A percentile compares a stretch with the other conserved stretches of the same genome.
Evolutionary conservation across 306 rosid species (phyloP).

Genomic region (Rosa rugosa): DNA sequence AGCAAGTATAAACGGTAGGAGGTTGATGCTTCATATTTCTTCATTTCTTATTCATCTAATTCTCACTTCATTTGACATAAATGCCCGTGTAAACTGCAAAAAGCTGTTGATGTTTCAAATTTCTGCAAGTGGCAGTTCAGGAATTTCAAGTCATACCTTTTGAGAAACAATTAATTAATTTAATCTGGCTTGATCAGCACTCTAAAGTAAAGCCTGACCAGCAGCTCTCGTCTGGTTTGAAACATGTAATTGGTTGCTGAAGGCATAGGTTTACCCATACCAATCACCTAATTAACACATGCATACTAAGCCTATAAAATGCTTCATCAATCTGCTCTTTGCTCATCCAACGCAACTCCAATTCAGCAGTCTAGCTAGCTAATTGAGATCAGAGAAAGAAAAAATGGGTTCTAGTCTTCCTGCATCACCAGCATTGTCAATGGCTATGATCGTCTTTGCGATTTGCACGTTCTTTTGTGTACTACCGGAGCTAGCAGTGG

Average conservation of each 20-base stretch:
- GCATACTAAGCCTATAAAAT: constrained; percentile 26
- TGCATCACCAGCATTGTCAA: constrained; percentile 22
- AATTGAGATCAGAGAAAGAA: background rate
- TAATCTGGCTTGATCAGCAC: constrained; percentile 51
- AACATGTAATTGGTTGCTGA: constrained; percentile 33
- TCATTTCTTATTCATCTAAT: background rate
- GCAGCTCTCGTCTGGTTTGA: constrained; percentile 30
- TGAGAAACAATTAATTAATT: constrained; percentile 15
- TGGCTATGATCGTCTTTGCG: constrained; percentile 22
- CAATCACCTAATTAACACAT: constrained; percentile 63
- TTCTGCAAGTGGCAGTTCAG: constrained; percentile 8
- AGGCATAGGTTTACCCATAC: constrained; percentile 27
- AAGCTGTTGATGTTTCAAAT: background rate
- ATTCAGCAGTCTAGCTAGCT: background rate
- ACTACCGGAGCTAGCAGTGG: constrained; percentile 40
- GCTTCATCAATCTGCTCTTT: constrained; percentile 15
- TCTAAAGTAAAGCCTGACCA: constrained; percentile 45
- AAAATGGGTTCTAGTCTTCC: constrained; percentile 37
- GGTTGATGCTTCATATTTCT: constrained; percentile 36
- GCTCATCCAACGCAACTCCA: constrained; percentile 36
- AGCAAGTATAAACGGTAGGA: constrained; percentile 57
- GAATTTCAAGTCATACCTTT: constrained; percentile 16
- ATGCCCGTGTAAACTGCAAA: background rate
- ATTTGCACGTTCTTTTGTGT: constrained; percentile 33
- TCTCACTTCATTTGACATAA: constrained; percentile 14